These are phyloP conservation scores for Aspergillus bombycis DNA, from an alignment of 2,329 filamentous ascomycete species.

Conservation along the genomic window DNA sequence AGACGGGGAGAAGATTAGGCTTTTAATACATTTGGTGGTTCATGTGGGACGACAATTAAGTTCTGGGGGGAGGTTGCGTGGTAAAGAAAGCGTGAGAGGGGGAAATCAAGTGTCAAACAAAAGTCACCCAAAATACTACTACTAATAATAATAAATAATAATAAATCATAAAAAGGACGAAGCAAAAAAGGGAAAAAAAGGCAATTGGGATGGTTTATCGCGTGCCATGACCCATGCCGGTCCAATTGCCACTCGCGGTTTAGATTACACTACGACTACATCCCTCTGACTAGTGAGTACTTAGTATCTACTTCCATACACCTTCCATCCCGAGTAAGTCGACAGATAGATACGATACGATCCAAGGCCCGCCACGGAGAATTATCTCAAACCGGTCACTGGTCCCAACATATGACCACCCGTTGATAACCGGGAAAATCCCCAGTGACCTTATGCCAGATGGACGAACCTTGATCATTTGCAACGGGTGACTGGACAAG, in stretches of 20 bases:
- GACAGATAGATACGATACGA: background rate
- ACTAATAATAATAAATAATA: background rate
- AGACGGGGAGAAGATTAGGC: background rate
- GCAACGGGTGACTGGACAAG: background rate
- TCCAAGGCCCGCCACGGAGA: background rate
- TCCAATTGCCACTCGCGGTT: slow-evolving; percentile 2
- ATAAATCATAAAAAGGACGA: background rate
- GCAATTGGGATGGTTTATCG: slow-evolving; percentile 10
- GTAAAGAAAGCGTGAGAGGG: background rate
- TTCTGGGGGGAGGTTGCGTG: background rate
- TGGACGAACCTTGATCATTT: background rate
- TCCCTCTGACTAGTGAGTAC: too few relatives aligned
- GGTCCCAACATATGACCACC: background rate
- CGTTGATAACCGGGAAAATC: slow-evolving; percentile 1
- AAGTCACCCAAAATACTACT: background rate
- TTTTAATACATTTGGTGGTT: background rate
- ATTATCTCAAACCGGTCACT: background rate
- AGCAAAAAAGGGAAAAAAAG: slow-evolving; percentile 1
- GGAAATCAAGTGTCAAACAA: background rate
- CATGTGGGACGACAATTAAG: background rate
- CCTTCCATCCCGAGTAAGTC: too few relatives aligned
- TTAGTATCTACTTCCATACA: too few relatives aligned
- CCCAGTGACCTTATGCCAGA: background rate
- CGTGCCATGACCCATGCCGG: slow-evolving; percentile 5
- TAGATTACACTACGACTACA: background rate